Evolutionary conservation across 2,329 filamentous ascomycete genomes (phyloP).

Genomic region (Sporothrix phasma): DNA sequence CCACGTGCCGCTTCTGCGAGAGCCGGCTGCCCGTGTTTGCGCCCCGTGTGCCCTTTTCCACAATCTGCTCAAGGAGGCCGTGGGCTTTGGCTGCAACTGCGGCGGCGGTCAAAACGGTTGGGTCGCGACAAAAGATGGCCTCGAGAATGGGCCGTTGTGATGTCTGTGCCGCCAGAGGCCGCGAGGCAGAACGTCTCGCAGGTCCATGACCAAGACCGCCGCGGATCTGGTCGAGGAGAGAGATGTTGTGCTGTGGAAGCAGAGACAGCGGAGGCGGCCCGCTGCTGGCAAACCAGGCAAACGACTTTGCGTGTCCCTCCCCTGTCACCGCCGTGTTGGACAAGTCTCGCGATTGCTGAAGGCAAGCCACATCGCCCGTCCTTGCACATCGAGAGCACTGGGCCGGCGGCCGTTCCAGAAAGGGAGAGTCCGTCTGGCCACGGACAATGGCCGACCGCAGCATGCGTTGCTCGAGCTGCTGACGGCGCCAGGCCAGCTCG

Average conservation of each 20-base stretch:
- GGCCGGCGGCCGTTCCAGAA: conserved; percentile 8
- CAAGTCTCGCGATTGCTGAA: conserved; percentile 17
- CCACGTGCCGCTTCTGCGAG: neutral
- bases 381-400: conserved; percentile 15
- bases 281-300: conserved; percentile 17
- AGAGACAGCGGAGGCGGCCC: conserved; percentile 17
- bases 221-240: conserved; percentile 10
- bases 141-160: neutral
- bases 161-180: too few species aligned
- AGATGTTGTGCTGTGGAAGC: conserved; percentile 14
- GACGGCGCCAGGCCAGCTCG: conserved; percentile 7
- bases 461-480: conserved; percentile 11
- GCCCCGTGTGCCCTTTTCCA: neutral
- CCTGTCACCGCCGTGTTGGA: neutral
- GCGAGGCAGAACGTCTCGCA: neutral
- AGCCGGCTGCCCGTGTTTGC: neutral
- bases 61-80: conserved; percentile 2
- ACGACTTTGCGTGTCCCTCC: neutral
- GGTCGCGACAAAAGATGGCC: conserved; percentile 17
- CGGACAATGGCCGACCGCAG: conserved; percentile 5
- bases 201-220: neutral
- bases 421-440: conserved; percentile 12
- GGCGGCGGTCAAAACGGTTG: neutral
- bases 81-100: conserved; percentile 7
- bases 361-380: conserved; percentile 11